phyloP scores from a whole-genome alignment of 1,139 yeast genomes.

The Barnettozyma hawaiiensis region DNA sequence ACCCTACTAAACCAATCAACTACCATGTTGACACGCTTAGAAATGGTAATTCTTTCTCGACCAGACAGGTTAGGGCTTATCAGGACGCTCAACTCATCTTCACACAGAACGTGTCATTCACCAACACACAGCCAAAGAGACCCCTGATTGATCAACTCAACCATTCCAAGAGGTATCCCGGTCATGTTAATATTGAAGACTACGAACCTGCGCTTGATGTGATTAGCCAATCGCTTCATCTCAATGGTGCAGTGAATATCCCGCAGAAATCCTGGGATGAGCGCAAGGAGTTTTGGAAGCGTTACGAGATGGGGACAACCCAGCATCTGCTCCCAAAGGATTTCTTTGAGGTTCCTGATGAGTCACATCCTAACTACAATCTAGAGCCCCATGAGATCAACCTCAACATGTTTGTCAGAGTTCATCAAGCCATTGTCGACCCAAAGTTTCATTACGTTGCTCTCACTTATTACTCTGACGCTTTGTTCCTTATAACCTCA shows the following conservation, averaged over 20 bases:
- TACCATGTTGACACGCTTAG: constrained; percentile 53
- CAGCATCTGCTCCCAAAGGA: constrained; percentile 42
- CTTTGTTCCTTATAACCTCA: constrained; percentile 47
- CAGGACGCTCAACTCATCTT: constrained; percentile 49
- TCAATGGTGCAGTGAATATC: background rate
- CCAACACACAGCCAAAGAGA: constrained; percentile 10
- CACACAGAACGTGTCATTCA: constrained; percentile 46
- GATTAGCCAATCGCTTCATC: background rate
- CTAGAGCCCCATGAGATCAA: constrained; percentile 34
- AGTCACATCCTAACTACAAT: constrained; percentile 12
- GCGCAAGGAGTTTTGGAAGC: constrained; percentile 1
- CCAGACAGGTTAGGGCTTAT: constrained; percentile 50
- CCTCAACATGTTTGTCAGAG: constrained; percentile 37
- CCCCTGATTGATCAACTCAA: constrained; percentile 13
- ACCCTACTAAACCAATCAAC: constrained; percentile 41
- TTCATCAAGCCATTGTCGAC: constrained; percentile 32
- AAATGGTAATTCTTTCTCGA: constrained; percentile 59
- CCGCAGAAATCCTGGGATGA: constrained; percentile 1
- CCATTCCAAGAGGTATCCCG: constrained; percentile 17
- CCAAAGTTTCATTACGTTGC: constrained; percentile 47
- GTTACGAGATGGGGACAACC: constrained; percentile 31
- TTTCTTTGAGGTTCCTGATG: constrained; percentile 28
- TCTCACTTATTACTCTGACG: constrained; percentile 58
- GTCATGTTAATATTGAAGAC: constrained; percentile 8
- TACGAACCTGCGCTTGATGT: constrained; percentile 6